These are phyloP conservation scores for Laguncularia racemosa DNA, from an alignment of 345 rosid species.

Conservation along the genomic window DNA sequence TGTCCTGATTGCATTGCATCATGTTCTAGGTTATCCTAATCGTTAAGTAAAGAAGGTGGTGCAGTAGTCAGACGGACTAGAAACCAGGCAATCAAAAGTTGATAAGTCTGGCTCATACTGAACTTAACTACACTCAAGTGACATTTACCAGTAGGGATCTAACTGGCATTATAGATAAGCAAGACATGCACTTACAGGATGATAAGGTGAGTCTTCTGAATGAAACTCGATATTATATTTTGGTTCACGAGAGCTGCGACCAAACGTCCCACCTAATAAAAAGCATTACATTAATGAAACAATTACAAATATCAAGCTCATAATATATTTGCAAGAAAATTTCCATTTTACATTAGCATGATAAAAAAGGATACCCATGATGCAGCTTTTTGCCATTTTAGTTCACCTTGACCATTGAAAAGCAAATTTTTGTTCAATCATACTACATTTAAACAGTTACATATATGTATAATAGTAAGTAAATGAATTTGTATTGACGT, in stretches of 20 bases:
- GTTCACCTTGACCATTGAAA: background rate
- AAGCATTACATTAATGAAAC: background rate
- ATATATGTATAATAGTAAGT: no score
- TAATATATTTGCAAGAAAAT: background rate
- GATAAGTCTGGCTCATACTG: no score
- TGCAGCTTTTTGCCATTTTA: background rate
- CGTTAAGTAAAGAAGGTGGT: no score
- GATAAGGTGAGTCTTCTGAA: constrained; percentile 61
- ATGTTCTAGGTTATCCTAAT: no score
- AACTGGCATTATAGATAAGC: background rate
- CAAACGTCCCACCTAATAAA: constrained; percentile 52
- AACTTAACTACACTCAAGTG: no score
- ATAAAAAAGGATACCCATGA: no score
- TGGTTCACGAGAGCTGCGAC: constrained; percentile 72
- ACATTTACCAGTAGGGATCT: background rate
- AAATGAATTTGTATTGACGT: no score
- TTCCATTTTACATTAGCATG: no score
- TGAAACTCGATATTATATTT: constrained; percentile 73
- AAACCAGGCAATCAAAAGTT: no score
- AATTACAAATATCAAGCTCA: background rate
- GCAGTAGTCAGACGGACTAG: no score
- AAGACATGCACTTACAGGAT: constrained; percentile 50
- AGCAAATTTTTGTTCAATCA: constrained; percentile 1
- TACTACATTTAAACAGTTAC: no score
- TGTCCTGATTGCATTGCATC: no score